Evolutionary conservation across 169 alveolate genomes (phyloP), one percentile per base, ranked within the genome.

Genomic region (Cryptosporidium canis): DNA sequence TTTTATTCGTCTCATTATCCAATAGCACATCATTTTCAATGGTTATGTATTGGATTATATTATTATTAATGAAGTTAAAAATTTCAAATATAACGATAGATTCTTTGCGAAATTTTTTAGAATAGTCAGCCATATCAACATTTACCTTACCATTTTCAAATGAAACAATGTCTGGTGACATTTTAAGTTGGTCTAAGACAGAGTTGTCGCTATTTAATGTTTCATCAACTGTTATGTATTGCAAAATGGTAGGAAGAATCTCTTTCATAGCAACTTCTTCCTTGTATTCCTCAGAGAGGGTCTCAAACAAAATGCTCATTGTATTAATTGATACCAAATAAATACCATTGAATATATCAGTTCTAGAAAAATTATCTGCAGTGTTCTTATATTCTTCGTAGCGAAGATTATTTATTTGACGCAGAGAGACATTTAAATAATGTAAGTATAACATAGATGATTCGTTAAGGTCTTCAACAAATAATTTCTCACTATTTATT

Each of bases 31-130:
- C 48, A 31, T 61, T 35, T 35, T 61, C 14, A 61, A 35, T 61
- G 4, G 35, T 55, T 51, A 48, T n/a, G 35, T 44, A 68, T 18
- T 31, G 43, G 24, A 70, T 48, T n/a, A 70, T 55, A 18, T 27
- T 70, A 47, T 1, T 18, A 47, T 68, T 77, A 31, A 77, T 61
- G 12, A 55, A 77, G 41, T 61, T 77, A 24, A 77, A 77, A 21
- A 61, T 58, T 77, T 77, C 87, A 44, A 27, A 12, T 5, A 58
- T 16, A 9, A 77, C 87, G 21, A 61, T 29, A 11, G 41, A 21
- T 9, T 61, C 68, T 16, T 61, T 61, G 45, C 33, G 41, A 29
- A 29, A 11, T 4, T 56, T 12, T 53, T n/a, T 6, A 21, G 7
- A 7, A 31, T 12, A 61, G 9, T 61, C n/a, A 61, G 3, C 8